Evolutionary conservation across 371 early-diverging fungal genomes (phyloP).

Genomic region (Apophysomyces trapeziformis): DNA sequence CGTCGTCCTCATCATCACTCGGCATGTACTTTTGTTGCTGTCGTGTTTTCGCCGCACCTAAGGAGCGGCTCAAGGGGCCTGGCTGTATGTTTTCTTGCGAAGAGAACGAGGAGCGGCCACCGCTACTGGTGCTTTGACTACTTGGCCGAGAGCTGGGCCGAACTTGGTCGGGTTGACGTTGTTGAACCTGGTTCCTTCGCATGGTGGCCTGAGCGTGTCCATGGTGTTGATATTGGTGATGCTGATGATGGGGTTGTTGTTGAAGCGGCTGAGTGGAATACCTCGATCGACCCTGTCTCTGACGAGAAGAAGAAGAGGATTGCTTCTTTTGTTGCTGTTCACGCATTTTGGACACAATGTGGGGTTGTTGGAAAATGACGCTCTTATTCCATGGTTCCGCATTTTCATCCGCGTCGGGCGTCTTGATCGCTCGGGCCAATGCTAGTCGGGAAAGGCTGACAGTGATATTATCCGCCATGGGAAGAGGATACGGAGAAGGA

Average conservation of each 20-base stretch:
- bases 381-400: slow-evolving; percentile 6
- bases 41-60: slow-evolving; percentile 4
- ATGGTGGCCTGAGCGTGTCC: neutral
- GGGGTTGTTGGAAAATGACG: slow-evolving; percentile 3
- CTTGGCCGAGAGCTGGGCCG: slow-evolving; percentile 5
- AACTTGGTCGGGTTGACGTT: slow-evolving; percentile 4
- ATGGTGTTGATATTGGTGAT: neutral
- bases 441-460: slow-evolving; percentile 32
- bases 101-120: slow-evolving; percentile 9
- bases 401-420: slow-evolving; percentile 16
- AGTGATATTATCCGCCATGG: slow-evolving; percentile 23
- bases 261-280: neutral
- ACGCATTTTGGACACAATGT: neutral
- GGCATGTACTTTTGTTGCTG: slow-evolving; percentile 3
- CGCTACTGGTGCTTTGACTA: slow-evolving; percentile 1
- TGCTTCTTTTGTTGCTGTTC: neutral
- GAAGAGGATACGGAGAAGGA: neutral
- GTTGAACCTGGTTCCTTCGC: slow-evolving; percentile 1
- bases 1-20: slow-evolving; percentile 7
- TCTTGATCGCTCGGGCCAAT: slow-evolving; percentile 34
- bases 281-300: neutral
- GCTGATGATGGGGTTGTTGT: neutral
- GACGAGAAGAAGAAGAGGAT: neutral
- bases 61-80: neutral
- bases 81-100: neutral